Conservation (phyloP, 805 yeast genomes). For the Suhomyces vadensis region DNA sequence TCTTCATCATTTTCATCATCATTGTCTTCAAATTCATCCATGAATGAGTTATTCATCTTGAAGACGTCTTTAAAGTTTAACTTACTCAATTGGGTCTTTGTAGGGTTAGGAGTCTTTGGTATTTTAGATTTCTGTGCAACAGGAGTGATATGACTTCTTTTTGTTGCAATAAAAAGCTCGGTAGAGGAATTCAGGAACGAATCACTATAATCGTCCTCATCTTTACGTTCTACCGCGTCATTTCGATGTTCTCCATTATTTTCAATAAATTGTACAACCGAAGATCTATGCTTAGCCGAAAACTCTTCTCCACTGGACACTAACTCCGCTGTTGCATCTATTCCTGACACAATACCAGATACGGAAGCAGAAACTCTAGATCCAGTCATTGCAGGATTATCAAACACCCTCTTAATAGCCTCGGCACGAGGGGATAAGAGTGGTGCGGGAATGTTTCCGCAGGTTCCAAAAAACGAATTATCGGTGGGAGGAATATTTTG, state of each 20-base stretch:
- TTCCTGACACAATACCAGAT: slow-evolving; percentile 13
- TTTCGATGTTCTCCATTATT: slow-evolving; percentile 30
- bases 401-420: slow-evolving; percentile 44
- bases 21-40: slow-evolving; percentile 11
- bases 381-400: slow-evolving; percentile 42
- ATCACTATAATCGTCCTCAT: slow-evolving; percentile 5
- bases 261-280: slow-evolving; percentile 27
- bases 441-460: slow-evolving; percentile 1
- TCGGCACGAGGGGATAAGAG: slow-evolving; percentile 36
- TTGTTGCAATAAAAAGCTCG: slow-evolving; percentile 11
- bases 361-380: slow-evolving; percentile 13
- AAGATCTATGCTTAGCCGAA: slow-evolving; percentile 3
- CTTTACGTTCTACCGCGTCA: slow-evolving; percentile 10
- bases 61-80: slow-evolving; percentile 36
- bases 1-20: slow-evolving; percentile 14
- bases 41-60: slow-evolving; percentile 2
- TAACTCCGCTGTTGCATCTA: slow-evolving; percentile 11
- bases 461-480: slow-evolving; percentile 4
- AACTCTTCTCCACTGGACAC: slow-evolving; percentile 8
- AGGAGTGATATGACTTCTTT: neutral
- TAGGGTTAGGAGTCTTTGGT: slow-evolving; percentile 45
- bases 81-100: slow-evolving; percentile 19
- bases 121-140: slow-evolving; percentile 15
- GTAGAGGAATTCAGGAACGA: slow-evolving; percentile 12
- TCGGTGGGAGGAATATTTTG: slow-evolving; percentile 1